Evolutionary conservation across 2,329 filamentous ascomycete species (phyloP).

Genomic region (Claviceps quebecensis): DNA sequence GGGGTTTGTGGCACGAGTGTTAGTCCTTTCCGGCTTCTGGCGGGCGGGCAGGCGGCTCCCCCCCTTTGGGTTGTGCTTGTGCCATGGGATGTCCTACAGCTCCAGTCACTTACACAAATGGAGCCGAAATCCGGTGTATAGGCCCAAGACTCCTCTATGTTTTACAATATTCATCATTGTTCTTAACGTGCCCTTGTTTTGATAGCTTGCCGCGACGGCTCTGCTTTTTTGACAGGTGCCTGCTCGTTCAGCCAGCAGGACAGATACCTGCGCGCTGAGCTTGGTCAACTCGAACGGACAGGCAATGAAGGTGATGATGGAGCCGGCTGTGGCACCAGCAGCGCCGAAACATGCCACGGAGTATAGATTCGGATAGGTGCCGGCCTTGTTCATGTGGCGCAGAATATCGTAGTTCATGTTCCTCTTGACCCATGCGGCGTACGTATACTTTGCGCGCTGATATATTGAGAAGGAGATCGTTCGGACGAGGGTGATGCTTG

Average conservation of each 20-base stretch:
- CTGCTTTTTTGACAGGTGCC: slow-evolving; percentile 31
- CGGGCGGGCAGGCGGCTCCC: neutral
- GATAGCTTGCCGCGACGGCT: slow-evolving; percentile 52
- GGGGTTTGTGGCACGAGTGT: neutral
- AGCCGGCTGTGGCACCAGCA: slow-evolving; percentile 66
- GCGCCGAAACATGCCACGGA: slow-evolving; percentile 65
- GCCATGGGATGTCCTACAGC: too few species aligned
- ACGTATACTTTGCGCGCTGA: slow-evolving; percentile 59
- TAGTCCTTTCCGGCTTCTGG: neutral
- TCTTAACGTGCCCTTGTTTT: slow-evolving; percentile 63
- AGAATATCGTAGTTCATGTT: slow-evolving; percentile 58
- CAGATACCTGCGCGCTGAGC: slow-evolving; percentile 72
- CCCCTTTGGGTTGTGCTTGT: too few species aligned
- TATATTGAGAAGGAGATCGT: slow-evolving; percentile 73
- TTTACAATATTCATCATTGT: slow-evolving; percentile 66
- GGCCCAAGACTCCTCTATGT: slow-evolving; percentile 55
- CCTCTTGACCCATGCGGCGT: slow-evolving; percentile 55
- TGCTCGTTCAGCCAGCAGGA: slow-evolving; percentile 47
- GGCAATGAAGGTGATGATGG: slow-evolving; percentile 64
- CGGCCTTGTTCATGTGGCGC: slow-evolving; percentile 54
- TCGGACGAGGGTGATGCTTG: slow-evolving; percentile 62
- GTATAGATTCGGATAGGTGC: slow-evolving; percentile 57
- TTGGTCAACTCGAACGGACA: slow-evolving; percentile 89
- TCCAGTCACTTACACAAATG: slow-evolving; percentile 52
- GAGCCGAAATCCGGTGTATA: slow-evolving; percentile 70